Evolutionary conservation across 2,329 filamentous ascomycete genomes (phyloP).

Genomic region (Macrophomina pseudophaseolina): DNA sequence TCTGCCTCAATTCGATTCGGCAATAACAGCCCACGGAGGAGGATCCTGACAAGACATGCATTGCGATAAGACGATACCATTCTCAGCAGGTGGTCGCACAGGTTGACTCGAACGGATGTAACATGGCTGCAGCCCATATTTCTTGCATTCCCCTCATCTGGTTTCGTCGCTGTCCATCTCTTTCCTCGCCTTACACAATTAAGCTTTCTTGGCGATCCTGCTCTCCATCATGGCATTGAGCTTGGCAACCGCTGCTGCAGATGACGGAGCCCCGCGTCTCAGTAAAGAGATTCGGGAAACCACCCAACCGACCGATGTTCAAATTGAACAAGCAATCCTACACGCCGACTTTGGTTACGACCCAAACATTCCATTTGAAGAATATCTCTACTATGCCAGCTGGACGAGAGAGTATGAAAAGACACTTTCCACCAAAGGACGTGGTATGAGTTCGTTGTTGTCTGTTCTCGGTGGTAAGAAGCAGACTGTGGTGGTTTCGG

Average conservation of each 20-base stretch:
- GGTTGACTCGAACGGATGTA: neutral
- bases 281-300: conserved; percentile 1
- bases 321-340: conserved; percentile 1
- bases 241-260: conserved; percentile 8
- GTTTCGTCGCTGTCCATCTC: neutral
- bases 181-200: neutral
- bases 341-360: conserved; percentile 31
- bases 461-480: conserved; percentile 22
- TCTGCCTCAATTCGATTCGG: no score
- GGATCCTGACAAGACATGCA: no score
- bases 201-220: conserved; percentile 20
- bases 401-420: conserved; percentile 43
- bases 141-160: neutral
- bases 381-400: conserved; percentile 48
- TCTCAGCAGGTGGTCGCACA: neutral
- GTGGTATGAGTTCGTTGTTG: conserved; percentile 10
- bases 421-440: conserved; percentile 25
- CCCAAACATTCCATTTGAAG: conserved; percentile 39
- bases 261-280: neutral
- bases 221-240: conserved; percentile 7
- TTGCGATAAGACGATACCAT: conserved; percentile 6
- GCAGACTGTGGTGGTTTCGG: conserved; percentile 7
- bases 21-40: no score
- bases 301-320: conserved; percentile 3
- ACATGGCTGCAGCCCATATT: conserved; percentile 1